Conservation (phyloP, 805 yeast genomes). For the Nakazawaea ernobii region DNA sequence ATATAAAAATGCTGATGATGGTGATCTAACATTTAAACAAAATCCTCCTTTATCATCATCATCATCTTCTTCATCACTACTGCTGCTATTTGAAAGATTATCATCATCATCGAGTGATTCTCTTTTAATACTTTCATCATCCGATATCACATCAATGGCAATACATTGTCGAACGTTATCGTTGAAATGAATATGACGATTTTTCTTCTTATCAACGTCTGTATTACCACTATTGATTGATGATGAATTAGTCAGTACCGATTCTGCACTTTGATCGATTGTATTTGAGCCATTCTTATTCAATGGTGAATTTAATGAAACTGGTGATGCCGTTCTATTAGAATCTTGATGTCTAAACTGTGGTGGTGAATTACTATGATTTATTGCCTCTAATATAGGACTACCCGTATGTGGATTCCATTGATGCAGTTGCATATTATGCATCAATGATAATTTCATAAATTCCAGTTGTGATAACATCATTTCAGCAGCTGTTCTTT, state of each 20-base stretch:
- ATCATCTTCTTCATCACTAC: slow-evolving; percentile 37
- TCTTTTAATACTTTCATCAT: slow-evolving; percentile 21
- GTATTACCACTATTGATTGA: not conserved
- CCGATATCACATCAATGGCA: slow-evolving; percentile 45
- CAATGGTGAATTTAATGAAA: slow-evolving; percentile 5
- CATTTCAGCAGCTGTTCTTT: slow-evolving; percentile 77
- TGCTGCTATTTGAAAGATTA: slow-evolving; percentile 22
- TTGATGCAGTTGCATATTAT: slow-evolving; percentile 1
- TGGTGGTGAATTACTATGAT: not conserved
- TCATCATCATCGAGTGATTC: slow-evolving; percentile 16
- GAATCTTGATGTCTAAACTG: not conserved
- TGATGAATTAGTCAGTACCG: not conserved
- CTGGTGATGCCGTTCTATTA: slow-evolving; percentile 1
- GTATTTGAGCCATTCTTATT: not conserved
- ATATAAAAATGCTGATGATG: slow-evolving; percentile 24
- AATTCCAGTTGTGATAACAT: slow-evolving; percentile 56
- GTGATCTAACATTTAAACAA: slow-evolving; percentile 47
- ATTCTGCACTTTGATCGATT: not conserved
- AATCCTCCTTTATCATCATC: slow-evolving; percentile 68
- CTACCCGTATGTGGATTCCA: slow-evolving; percentile 19
- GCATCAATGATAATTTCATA: slow-evolving; percentile 16
- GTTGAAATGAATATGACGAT: slow-evolving; percentile 84
- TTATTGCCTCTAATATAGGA: slow-evolving; percentile 24
- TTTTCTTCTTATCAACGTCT: slow-evolving; percentile 21
- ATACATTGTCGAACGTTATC: slow-evolving; percentile 94